Evolutionary conservation across 495 filamentous ascomycete species (phyloP).

Genomic region (Hyaloscypha variabilis): DNA sequence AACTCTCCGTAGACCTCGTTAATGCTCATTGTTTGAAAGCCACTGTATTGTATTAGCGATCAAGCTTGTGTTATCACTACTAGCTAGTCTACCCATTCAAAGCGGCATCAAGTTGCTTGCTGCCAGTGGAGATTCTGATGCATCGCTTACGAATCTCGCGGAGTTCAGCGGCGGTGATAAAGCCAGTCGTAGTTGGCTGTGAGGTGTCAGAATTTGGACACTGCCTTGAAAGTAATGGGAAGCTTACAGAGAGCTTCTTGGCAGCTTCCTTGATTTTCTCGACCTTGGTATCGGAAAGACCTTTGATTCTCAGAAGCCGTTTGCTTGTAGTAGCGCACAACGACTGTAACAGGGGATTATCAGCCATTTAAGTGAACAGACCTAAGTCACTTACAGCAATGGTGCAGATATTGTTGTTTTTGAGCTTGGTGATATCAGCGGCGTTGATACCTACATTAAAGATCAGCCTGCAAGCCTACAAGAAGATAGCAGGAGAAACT

Average conservation of each 20-base stretch:
- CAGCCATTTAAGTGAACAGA: not conserved
- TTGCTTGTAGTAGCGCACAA: conserved; percentile 67
- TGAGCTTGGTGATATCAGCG: conserved; percentile 75
- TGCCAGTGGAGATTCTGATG: conserved; percentile 71
- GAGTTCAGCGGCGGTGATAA: conserved; percentile 76
- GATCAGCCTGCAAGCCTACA: conserved; percentile 19
- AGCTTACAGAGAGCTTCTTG: conserved; percentile 65
- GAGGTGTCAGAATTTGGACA: conserved; percentile 13
- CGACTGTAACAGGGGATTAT: conserved; percentile 47
- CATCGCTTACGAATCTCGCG: conserved; percentile 69
- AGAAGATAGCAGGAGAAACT: conserved; percentile 47
- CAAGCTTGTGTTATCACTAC: not conserved
- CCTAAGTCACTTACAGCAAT: conserved; percentile 55
- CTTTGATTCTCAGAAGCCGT: conserved; percentile 73
- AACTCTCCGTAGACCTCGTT: conserved; percentile 79
- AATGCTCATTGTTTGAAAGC: conserved; percentile 81
- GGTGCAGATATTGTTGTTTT: conserved; percentile 70
- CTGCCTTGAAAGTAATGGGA: not conserved
- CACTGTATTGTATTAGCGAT: conserved; percentile 43
- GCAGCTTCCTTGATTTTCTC: conserved; percentile 82
- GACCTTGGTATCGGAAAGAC: conserved; percentile 80
- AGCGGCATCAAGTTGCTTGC: conserved; percentile 75
- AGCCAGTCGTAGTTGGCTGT: conserved; percentile 68
- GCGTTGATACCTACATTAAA: conserved; percentile 63
- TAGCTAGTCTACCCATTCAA: conserved; percentile 65